Conservation (phyloP, 345 rosid species). For the Carallia pectinifolia region DNA sequence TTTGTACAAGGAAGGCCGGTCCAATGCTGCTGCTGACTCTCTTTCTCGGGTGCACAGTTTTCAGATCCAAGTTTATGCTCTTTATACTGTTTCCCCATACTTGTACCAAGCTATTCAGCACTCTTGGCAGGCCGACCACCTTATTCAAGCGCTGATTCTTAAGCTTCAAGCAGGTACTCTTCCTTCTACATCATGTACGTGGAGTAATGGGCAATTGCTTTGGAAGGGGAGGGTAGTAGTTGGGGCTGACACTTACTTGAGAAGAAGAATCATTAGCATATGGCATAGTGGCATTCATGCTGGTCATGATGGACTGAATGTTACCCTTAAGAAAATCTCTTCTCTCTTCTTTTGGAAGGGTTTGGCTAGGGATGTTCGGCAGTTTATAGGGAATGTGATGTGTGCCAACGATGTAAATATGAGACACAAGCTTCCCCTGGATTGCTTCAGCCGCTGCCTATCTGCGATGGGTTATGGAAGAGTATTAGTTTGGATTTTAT, state of each 20-base stretch:
- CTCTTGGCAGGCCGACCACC: not conserved
- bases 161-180: not conserved
- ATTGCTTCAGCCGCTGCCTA: not conserved
- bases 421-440: too few relatives aligned
- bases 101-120: not conserved
- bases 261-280: too few relatives aligned
- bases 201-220: too few relatives aligned
- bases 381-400: not conserved
- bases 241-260: too few relatives aligned
- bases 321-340: not conserved
- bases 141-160: not conserved
- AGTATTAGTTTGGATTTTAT: not conserved
- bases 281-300: too few relatives aligned
- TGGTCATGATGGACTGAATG: too few relatives aligned
- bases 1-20: not conserved
- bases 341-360: not conserved
- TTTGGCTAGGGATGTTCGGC: not conserved
- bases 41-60: not conserved
- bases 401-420: not conserved
- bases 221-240: too few relatives aligned
- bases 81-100: not conserved
- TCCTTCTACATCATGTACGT: not conserved
- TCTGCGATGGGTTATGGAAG: rapidly evolving
- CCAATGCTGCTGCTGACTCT: not conserved
- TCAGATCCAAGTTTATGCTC: too few relatives aligned